These are phyloP conservation scores for Salix purpurea DNA, from an alignment of 345 rosid genomes.

Conservation along the genomic window DNA sequence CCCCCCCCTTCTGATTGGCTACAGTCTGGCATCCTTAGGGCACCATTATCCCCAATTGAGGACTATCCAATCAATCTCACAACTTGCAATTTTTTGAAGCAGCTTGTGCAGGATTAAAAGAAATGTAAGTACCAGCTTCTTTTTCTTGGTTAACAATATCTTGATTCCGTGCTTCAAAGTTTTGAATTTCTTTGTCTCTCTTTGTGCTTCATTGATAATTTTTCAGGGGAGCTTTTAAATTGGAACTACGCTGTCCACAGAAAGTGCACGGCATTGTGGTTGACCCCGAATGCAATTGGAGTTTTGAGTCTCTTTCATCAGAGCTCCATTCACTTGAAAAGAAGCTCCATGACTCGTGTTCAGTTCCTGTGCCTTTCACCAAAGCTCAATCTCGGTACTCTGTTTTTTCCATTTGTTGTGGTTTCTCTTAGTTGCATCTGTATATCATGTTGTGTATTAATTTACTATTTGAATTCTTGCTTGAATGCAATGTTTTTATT, in stretches of 20 bases:
- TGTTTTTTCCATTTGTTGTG: neutral
- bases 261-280: slow-evolving; percentile 48
- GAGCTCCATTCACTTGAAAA: slow-evolving; percentile 66
- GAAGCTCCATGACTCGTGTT: slow-evolving; percentile 48
- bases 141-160: neutral
- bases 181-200: neutral
- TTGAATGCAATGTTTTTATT: too few species aligned
- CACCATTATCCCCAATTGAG: too few species aligned
- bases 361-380: slow-evolving; percentile 34
- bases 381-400: slow-evolving; percentile 44
- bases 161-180: neutral
- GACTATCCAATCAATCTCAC: too few species aligned
- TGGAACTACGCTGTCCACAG: slow-evolving; percentile 59
- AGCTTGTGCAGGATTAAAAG: too few species aligned
- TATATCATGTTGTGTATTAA: too few species aligned
- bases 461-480: too few species aligned
- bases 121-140: neutral
- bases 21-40: too few species aligned
- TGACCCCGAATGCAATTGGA: slow-evolving; percentile 85
- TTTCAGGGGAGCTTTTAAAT: slow-evolving; percentile 53
- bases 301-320: slow-evolving; percentile 45
- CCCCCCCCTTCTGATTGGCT: too few species aligned
- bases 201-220: neutral
- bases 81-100: too few species aligned
- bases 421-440: neutral